phyloP scores from a whole-genome alignment of 2,329 filamentous ascomycete species.

The Fusarium sp. region DNA sequence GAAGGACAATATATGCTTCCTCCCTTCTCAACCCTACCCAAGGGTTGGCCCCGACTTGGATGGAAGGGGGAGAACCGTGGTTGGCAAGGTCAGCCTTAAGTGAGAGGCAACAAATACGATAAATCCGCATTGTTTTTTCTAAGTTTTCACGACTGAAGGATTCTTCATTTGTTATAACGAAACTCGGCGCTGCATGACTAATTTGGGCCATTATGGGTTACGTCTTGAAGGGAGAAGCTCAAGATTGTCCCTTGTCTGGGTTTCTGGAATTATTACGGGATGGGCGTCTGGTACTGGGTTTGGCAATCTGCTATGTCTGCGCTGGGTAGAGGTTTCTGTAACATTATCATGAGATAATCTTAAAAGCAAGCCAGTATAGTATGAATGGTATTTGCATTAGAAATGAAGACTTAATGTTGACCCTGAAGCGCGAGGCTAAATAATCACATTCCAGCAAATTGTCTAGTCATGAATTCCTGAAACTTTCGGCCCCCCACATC shows the following conservation, averaged over 20 bases:
- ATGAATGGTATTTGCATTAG: background rate
- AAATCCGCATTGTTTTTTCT: background rate
- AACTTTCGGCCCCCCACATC: constrained; percentile 32
- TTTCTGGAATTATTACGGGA: constrained; percentile 34
- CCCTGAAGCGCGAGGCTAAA: background rate
- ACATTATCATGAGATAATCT: constrained; percentile 22
- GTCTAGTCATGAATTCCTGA: background rate
- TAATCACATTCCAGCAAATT: constrained; percentile 21
- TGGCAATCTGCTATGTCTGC: constrained; percentile 41
- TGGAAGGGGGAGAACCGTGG: constrained; percentile 48
- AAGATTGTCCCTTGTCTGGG: constrained; percentile 19
- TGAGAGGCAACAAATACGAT: constrained; percentile 1
- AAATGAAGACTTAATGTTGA: background rate
- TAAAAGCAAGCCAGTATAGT: constrained; percentile 11
- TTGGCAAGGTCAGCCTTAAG: constrained; percentile 44
- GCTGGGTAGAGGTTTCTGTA: constrained; percentile 36
- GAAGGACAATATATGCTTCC: constrained; percentile 70
- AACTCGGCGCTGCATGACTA: constrained; percentile 9
- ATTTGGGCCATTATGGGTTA: constrained; percentile 7
- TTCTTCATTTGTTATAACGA: constrained; percentile 13
- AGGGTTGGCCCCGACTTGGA: constrained; percentile 67
- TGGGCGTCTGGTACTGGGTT: constrained; percentile 40
- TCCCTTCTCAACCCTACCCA: constrained; percentile 66
- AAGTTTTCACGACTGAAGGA: constrained; percentile 27
- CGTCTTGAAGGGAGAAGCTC: constrained; percentile 3